phyloP scores from a whole-genome alignment of 2,329 filamentous ascomycete species.

The Fusarium sp. region DNA sequence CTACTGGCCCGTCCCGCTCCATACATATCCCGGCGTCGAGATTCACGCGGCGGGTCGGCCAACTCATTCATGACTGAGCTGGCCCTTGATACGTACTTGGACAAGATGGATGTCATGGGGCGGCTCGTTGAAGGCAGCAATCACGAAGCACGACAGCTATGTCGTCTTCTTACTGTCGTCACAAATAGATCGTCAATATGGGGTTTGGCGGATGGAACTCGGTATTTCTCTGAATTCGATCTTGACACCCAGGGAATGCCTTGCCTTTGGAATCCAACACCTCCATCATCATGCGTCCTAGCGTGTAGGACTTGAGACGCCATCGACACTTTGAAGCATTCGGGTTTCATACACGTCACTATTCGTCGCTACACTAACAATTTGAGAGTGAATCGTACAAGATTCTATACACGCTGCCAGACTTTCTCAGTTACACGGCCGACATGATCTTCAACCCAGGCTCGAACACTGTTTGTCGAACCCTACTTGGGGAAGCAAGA shows the following conservation, averaged over 20 bases:
- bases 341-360: background rate
- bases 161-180: background rate
- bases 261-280: background rate
- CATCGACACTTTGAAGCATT: constrained; percentile 6
- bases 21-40: background rate
- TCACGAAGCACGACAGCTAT: background rate
- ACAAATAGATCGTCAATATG: background rate
- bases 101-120: background rate
- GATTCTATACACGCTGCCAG: background rate
- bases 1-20: constrained; percentile 10
- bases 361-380: background rate
- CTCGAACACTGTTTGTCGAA: constrained; percentile 1
- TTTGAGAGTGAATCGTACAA: background rate
- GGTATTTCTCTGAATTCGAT: background rate
- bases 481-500: background rate
- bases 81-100: constrained; percentile 1
- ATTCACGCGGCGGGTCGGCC: constrained; percentile 17
- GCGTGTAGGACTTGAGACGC: background rate
- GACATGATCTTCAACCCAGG: constrained; percentile 5
- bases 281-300: background rate
- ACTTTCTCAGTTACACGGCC: constrained; percentile 10
- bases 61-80: constrained; percentile 32
- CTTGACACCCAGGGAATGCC: background rate
- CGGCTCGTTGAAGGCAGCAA: background rate
- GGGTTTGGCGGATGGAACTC: background rate